Evolutionary conservation across 1,284 basidiomycete species (phyloP).

Genomic region (Moesziomyces globuligerus): DNA sequence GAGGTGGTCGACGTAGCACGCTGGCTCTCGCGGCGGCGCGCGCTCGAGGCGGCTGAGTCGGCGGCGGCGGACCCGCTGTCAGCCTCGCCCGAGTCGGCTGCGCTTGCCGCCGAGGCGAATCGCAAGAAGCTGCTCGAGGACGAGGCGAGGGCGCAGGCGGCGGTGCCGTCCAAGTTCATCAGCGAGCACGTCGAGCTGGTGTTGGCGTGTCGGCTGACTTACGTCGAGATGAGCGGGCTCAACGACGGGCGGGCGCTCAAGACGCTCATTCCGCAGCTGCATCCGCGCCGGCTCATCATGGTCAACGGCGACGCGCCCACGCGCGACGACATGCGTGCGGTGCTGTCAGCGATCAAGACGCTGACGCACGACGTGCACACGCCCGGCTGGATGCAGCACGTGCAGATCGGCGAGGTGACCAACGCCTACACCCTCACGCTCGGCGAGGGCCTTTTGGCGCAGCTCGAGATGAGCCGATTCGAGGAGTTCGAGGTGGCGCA

Average conservation of each 20-base stretch:
- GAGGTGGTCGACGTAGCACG: constrained; percentile 86
- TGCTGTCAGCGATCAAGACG: constrained; percentile 40
- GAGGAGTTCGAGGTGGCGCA: constrained; percentile 72
- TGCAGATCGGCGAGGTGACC: constrained; percentile 94
- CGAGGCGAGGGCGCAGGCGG: constrained; percentile 67
- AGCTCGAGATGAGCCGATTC: constrained; percentile 90
- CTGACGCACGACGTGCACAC: constrained; percentile 91
- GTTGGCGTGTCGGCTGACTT: constrained; percentile 84
- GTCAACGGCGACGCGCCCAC: constrained; percentile 57
- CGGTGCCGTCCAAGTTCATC: constrained; percentile 91
- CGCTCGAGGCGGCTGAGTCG: constrained; percentile 50
- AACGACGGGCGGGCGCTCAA: constrained; percentile 97
- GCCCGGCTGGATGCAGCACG: constrained; percentile 77
- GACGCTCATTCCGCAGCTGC: constrained; percentile 94
- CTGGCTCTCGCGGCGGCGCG: constrained; percentile 68
- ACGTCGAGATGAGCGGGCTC: constrained; percentile 93
- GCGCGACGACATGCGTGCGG: constrained; percentile 27
- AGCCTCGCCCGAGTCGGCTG: constrained; percentile 4
- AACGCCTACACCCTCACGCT: constrained; percentile 93
- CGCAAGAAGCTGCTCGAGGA: constrained; percentile 70
- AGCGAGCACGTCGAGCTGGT: constrained; percentile 79
- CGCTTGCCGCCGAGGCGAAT: constrained; percentile 72
- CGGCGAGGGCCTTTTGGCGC: constrained; percentile 83
- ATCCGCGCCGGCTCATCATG: constrained; percentile 75
- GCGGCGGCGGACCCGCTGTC: constrained; percentile 14